phyloP scores from a whole-genome alignment of 2,329 filamentous ascomycete genomes.

The Aspergillus aculeatinus region DNA sequence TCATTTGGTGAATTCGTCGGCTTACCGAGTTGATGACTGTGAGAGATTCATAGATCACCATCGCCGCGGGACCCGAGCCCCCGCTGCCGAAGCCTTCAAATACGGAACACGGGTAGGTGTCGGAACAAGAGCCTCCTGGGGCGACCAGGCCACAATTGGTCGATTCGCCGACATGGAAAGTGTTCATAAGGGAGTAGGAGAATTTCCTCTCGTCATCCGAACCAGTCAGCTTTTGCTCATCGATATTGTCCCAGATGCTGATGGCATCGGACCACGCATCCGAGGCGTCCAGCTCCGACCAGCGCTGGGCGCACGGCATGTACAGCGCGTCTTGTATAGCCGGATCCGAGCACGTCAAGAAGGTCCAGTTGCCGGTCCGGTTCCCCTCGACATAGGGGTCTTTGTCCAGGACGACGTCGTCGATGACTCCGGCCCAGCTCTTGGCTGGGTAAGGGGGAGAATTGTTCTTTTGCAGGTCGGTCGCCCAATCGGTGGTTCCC shows the following conservation, averaged over 20 bases:
- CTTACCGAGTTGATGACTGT: background rate
- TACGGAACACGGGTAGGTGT: background rate
- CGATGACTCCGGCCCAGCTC: slow-evolving; percentile 5
- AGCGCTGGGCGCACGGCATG: slow-evolving; percentile 6
- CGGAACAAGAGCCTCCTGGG: background rate
- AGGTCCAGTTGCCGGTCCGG: slow-evolving; percentile 10
- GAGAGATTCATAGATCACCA: background rate
- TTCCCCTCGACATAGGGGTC: slow-evolving; percentile 3
- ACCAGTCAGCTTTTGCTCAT: background rate
- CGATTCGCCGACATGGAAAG: background rate
- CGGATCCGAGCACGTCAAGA: slow-evolving; percentile 5
- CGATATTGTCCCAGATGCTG: background rate
- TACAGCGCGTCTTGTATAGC: slow-evolving; percentile 6
- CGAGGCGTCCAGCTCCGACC: slow-evolving; percentile 5
- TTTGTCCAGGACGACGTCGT: slow-evolving; percentile 2
- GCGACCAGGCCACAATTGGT: background rate
- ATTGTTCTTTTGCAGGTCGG: slow-evolving; percentile 25
- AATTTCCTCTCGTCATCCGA: background rate
- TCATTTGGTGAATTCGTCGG: no score
- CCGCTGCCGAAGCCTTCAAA: no score
- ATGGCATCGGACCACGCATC: slow-evolving; percentile 7
- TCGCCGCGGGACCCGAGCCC: no score
- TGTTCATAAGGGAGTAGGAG: background rate
- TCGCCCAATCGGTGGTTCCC: slow-evolving; percentile 36
- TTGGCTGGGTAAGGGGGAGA: background rate